phyloP scores from a whole-genome alignment of 768 basidiomycete genomes.

The Postia placenta region DNA sequence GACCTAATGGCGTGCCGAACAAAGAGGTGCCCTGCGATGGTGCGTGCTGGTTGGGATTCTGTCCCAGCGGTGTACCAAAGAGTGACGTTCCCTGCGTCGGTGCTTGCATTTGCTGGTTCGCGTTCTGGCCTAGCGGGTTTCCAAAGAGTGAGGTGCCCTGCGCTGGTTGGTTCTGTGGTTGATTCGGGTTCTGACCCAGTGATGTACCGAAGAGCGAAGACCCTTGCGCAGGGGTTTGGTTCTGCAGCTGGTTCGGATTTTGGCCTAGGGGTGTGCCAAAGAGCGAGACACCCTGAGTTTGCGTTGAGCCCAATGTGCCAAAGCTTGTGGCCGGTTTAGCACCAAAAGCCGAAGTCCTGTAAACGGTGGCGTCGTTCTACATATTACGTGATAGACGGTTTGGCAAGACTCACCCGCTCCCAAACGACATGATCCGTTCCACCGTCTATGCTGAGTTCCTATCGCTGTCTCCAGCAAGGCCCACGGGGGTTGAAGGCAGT shows the following conservation, averaged over 20 bases:
- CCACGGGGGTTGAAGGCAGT: no score
- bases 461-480: no score
- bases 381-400: no score
- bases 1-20: constrained; percentile 19
- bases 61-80: constrained; percentile 10
- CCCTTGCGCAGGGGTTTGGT: constrained; percentile 16
- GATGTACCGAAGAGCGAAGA: constrained; percentile 16
- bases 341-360: constrained; percentile 3
- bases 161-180: constrained; percentile 6
- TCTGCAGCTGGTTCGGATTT: constrained; percentile 14
- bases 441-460: no score
- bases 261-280: constrained; percentile 12
- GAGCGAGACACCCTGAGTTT: constrained; percentile 6
- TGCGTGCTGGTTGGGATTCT: constrained; percentile 15
- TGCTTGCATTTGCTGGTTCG: constrained; percentile 10
- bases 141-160: constrained; percentile 8
- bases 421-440: no score
- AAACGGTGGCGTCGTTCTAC: no score
- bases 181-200: not conserved
- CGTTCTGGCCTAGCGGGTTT: constrained; percentile 10
- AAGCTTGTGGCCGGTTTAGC: constrained; percentile 6
- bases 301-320: constrained; percentile 12
- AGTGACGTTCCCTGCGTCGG: constrained; percentile 6
- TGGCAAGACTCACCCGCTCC: constrained; percentile 1
- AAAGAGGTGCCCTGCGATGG: constrained; percentile 12